Evolutionary conservation across 2,329 filamentous ascomycete genomes (phyloP).

Genomic region (Acephala macrosclerotiorum): DNA sequence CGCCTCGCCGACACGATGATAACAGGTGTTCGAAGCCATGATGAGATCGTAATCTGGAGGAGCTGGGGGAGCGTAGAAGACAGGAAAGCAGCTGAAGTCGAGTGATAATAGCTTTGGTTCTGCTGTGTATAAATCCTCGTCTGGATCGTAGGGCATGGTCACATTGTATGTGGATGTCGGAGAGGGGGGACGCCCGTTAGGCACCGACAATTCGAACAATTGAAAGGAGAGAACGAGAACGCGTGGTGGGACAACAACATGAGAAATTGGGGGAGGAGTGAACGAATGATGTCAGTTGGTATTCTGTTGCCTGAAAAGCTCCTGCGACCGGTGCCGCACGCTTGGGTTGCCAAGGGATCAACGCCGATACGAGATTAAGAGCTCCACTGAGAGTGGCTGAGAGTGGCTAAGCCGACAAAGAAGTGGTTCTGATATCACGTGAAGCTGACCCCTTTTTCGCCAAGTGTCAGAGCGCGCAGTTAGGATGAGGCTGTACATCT

Average conservation of each 20-base stretch:
- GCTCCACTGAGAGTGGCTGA: neutral
- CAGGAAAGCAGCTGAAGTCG: slow-evolving; percentile 18
- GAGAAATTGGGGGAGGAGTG: slow-evolving; percentile 1
- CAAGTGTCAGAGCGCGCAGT: neutral
- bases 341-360: slow-evolving; percentile 1
- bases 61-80: slow-evolving; percentile 8
- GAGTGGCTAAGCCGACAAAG: neutral
- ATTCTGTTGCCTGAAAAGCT: slow-evolving; percentile 24
- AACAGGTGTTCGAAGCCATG: slow-evolving; percentile 17
- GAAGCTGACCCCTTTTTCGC: slow-evolving; percentile 3
- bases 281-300: slow-evolving; percentile 18
- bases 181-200: slow-evolving; percentile 11
- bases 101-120: slow-evolving; percentile 21
- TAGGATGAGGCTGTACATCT: neutral
- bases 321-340: slow-evolving; percentile 4
- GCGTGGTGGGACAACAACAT: slow-evolving; percentile 5
- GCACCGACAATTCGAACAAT: slow-evolving; percentile 6
- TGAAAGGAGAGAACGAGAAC: neutral
- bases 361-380: slow-evolving; percentile 6
- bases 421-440: slow-evolving; percentile 2
- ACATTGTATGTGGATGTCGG: slow-evolving; percentile 18
- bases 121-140: slow-evolving; percentile 13
- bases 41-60: slow-evolving; percentile 20
- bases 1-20: slow-evolving; percentile 14
- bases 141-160: slow-evolving; percentile 23